Evolutionary conservation across 2,329 filamentous ascomycete species (phyloP), one percentile per base, ranked within the genome.

Genomic region (Xylaria sp.): DNA sequence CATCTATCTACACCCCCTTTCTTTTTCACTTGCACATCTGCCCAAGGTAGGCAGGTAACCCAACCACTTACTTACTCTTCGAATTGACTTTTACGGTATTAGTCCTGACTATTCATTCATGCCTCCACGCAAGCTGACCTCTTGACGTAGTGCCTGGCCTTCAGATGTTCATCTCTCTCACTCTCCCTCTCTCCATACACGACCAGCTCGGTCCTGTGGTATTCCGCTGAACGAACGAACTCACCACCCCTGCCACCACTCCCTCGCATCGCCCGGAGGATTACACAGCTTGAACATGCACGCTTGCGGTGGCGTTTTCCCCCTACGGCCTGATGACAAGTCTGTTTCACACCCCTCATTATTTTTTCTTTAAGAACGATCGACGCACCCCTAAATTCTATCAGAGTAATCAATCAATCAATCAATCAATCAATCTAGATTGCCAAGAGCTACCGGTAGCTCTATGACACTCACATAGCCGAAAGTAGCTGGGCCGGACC

Each of bases 391-490:
- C 67, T 68, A 70, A 68, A 71, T 71, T 65, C 69, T 71, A 71
- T 68, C 44, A 66, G 62, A 31, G 33, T 56, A 53, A 67, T 68
- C 61, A 68, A 67, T 70, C 64, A 71, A 72, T 69, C 66, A n/a
- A n/a, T n/a, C n/a, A 53, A 67, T 68, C 61, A 68, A 67, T 70
- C 64, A 71, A 72, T 69, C 66, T 72, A 72, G 71, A 71, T 74
- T 72, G 70, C 70, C 71, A 73, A 74, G 55, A 29, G 3, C 17
- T 31, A n/a, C n/a, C n/a, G n/a, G n/a, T 13, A n/a, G 49, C 45
- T 47, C 53, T 11, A 57, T 58, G 60, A 56, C 57, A 61, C 36
- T 27, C 53, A 56, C 50, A 59, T 50, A 50, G 53, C 51, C 63
- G 45, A 54, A 51, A 51, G 20, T 38, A 29, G 39, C 39, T 54